Percentiles rank a stretch among this genome's conserved stretches.
These are phyloP conservation scores for Penicillium fuscoglaucum DNA, from an alignment of 2,329 filamentous ascomycete genomes.

Conservation along the genomic window DNA sequence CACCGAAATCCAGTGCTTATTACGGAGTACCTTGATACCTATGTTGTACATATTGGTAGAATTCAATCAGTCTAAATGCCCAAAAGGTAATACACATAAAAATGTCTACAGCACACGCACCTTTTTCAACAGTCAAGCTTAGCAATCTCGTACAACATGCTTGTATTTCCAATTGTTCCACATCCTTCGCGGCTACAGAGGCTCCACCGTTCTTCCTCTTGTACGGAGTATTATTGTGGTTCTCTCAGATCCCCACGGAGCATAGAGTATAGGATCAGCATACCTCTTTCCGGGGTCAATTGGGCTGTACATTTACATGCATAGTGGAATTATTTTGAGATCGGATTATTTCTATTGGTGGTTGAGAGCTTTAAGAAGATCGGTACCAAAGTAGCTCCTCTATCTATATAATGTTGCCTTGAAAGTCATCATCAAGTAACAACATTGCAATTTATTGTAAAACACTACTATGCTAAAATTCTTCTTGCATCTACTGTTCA, in stretches of 20 bases:
- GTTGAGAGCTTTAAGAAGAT: neutral
- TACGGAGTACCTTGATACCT: too few relatives aligned
- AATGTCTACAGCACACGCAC: too few relatives aligned
- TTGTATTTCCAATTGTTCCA: neutral
- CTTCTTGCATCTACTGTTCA: neutral
- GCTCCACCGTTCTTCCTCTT: neutral
- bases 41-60: neutral
- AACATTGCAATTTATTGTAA: neutral
- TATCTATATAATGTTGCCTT: neutral
- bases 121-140: too few relatives aligned
- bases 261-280: neutral
- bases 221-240: neutral
- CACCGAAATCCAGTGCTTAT: neutral
- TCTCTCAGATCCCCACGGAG: neutral
- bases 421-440: neutral
- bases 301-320: too few relatives aligned
- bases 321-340: neutral
- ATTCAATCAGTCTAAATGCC: too few relatives aligned
- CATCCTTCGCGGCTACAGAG: too few relatives aligned
- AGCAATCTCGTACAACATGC: neutral
- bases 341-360: neutral
- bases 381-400: neutral
- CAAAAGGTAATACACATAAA: neutral
- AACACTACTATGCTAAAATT: neutral
- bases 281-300: neutral